Evolutionary conservation across 805 yeast genomes (phyloP).

Genomic region (Hagleromyces aurorensis): DNA sequence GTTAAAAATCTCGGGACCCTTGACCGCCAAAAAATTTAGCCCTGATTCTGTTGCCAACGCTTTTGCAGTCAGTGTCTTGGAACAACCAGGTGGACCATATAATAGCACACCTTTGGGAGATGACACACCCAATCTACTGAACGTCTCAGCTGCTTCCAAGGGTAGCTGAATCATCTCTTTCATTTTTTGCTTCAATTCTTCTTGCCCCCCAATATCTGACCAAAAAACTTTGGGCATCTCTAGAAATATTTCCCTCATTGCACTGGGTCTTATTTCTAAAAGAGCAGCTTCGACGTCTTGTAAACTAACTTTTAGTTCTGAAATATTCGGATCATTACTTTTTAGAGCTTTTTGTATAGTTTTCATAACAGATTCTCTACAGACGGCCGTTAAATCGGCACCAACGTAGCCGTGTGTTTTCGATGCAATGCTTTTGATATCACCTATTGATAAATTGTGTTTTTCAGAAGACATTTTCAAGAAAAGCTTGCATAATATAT

Average conservation of each 20-base stretch:
- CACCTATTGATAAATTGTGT: conserved; percentile 43
- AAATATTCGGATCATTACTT: conserved; percentile 17
- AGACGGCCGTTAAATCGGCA: conserved; percentile 82
- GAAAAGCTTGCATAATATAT: conserved; percentile 61
- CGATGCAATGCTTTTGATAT: conserved; percentile 55
- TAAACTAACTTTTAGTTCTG: conserved; percentile 39
- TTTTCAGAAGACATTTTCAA: conserved; percentile 36
- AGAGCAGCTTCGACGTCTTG: conserved; percentile 65
- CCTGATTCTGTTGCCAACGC: conserved; percentile 96
- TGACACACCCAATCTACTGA: conserved; percentile 65
- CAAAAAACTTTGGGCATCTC: conserved; percentile 93
- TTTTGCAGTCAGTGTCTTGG: conserved; percentile 89
- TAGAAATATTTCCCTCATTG: conserved; percentile 90
- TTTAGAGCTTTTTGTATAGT: conserved; percentile 59
- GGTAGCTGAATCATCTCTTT: conserved; percentile 92
- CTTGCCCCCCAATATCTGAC: conserved; percentile 96
- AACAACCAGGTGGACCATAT: conserved; percentile 98
- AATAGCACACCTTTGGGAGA: conserved; percentile 91
- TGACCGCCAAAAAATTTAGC: conserved; percentile 84
- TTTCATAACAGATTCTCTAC: conserved; percentile 81
- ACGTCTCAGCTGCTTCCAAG: conserved; percentile 69
- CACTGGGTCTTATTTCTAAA: conserved; percentile 83
- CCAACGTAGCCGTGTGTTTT: conserved; percentile 97
- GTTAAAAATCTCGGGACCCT: conserved; percentile 93
- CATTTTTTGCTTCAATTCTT: conserved; percentile 67